Conservation (phyloP, 2,329 filamentous ascomycete genomes). For the Alternaria burnsii region DNA sequence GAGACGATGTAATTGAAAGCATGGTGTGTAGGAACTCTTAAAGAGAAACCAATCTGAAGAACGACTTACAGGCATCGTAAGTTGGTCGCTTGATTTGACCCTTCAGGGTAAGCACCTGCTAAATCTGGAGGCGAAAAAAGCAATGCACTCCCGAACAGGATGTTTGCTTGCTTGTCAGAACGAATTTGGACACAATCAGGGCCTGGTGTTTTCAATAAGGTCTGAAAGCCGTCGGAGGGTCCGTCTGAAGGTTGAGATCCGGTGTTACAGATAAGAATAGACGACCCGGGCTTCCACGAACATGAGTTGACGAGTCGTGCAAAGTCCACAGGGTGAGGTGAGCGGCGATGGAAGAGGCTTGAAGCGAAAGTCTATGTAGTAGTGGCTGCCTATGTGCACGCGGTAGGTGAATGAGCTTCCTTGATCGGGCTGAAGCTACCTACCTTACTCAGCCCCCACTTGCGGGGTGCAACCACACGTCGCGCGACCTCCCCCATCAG, state of each 20-base stretch:
- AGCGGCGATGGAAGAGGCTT: neutral
- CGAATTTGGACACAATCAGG: constrained; percentile 8
- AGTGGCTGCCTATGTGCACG: constrained; percentile 9
- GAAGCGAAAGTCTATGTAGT: neutral
- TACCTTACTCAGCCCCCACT: no score
- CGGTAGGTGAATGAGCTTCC: constrained; percentile 31
- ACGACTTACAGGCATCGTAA: constrained; percentile 43
- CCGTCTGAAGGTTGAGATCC: constrained; percentile 27
- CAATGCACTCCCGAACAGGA: constrained; percentile 4
- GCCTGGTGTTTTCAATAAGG: constrained; percentile 24
- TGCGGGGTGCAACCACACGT: constrained; percentile 4
- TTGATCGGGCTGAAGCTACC: constrained; percentile 27
- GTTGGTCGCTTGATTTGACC: constrained; percentile 8
- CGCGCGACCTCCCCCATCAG: constrained; percentile 8
- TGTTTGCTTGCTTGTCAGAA: constrained; percentile 20
- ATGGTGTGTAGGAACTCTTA: constrained; percentile 13
- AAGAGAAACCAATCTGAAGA: constrained; percentile 9
- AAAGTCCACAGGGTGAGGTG: neutral
- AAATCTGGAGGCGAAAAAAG: constrained; percentile 21
- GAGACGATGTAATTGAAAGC: neutral
- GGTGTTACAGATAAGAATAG: constrained; percentile 32
- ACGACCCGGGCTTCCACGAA: neutral
- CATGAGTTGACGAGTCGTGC: constrained; percentile 3
- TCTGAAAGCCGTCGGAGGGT: constrained; percentile 21
- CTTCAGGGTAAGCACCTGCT: constrained; percentile 16